These are phyloP conservation scores for Boletus smithii DNA, from an alignment of 1,284 basidiomycete genomes.

Conservation along the genomic window DNA sequence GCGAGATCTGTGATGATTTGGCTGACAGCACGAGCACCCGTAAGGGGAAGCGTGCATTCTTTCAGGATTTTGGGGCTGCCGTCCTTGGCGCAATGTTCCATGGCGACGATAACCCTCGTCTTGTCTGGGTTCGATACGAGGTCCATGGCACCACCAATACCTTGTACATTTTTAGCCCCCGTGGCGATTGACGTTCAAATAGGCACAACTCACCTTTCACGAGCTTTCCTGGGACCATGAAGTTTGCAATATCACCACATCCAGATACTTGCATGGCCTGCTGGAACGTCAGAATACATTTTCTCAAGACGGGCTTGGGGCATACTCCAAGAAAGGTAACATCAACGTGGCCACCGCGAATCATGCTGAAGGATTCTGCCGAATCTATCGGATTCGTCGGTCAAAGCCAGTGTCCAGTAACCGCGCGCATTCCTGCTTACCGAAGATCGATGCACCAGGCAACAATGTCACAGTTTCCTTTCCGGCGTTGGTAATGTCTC, in stretches of 20 bases:
- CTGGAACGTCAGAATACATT: slow-evolving; percentile 11
- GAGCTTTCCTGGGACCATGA: slow-evolving; percentile 92
- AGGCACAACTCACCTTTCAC: slow-evolving; percentile 57
- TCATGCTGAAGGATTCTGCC: slow-evolving; percentile 89
- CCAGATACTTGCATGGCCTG: slow-evolving; percentile 92
- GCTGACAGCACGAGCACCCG: slow-evolving; percentile 80
- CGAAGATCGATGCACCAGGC: slow-evolving; percentile 88
- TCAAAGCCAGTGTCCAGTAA: neutral
- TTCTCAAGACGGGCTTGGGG: slow-evolving; percentile 7
- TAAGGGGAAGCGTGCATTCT: slow-evolving; percentile 80
- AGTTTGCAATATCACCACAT: slow-evolving; percentile 92
- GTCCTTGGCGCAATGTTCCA: slow-evolving; percentile 87
- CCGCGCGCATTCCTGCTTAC: slow-evolving; percentile 32
- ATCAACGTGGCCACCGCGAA: slow-evolving; percentile 91
- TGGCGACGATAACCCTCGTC: slow-evolving; percentile 82
- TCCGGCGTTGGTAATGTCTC: slow-evolving; percentile 89
- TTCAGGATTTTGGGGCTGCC: slow-evolving; percentile 83
- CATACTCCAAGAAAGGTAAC: slow-evolving; percentile 80
- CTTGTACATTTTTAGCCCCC: slow-evolving; percentile 36
- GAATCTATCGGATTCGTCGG: slow-evolving; percentile 52
- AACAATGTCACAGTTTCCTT: slow-evolving; percentile 92
- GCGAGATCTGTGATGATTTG: slow-evolving; percentile 89
- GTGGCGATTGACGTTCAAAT: neutral
- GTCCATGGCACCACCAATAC: slow-evolving; percentile 94
- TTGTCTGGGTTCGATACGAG: slow-evolving; percentile 88